Percentiles rank a stretch among this genome's conserved stretches.
These are phyloP conservation scores for Plasmodium falciparum DNA, from an alignment of 169 alveolate species.

Conservation along the genomic window DNA sequence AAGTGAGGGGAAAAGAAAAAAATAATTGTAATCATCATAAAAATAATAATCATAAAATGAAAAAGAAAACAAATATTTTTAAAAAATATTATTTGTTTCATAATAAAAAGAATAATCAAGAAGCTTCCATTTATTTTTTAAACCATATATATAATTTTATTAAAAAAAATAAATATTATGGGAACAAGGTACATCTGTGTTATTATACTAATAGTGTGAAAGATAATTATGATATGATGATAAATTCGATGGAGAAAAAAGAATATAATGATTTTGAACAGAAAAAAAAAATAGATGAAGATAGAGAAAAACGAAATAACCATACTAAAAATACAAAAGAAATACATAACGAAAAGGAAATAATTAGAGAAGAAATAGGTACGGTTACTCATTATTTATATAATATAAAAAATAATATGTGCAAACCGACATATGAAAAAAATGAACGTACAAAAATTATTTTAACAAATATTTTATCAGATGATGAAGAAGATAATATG, in stretches of 20 bases:
- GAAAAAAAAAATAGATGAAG: neutral
- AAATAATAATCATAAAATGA: constrained; percentile 13
- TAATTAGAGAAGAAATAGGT: too few species aligned
- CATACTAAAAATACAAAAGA: too few species aligned
- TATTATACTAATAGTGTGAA: constrained; percentile 3
- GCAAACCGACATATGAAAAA: constrained; percentile 18
- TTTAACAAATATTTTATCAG: constrained; percentile 21
- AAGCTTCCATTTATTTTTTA: constrained; percentile 6
- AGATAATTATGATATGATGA: neutral
- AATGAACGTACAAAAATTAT: constrained; percentile 10
- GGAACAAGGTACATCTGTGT: constrained; percentile 21
- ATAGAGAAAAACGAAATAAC: neutral
- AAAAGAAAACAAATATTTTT: neutral
- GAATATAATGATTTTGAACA: neutral
- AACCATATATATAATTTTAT: constrained; percentile 36
- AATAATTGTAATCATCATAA: constrained; percentile 9
- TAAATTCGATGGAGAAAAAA: neutral
- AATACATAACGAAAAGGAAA: too few species aligned
- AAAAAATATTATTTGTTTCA: neutral
- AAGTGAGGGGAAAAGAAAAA: neutral
- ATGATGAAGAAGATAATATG: constrained; percentile 14
- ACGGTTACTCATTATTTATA: constrained; percentile 3
- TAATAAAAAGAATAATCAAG: too few species aligned
- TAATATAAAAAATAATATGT: constrained; percentile 14
- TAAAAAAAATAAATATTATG: constrained; percentile 23